Conservation (phyloP, 768 basidiomycete species). For the Boletus subcaerulescens region DNA sequence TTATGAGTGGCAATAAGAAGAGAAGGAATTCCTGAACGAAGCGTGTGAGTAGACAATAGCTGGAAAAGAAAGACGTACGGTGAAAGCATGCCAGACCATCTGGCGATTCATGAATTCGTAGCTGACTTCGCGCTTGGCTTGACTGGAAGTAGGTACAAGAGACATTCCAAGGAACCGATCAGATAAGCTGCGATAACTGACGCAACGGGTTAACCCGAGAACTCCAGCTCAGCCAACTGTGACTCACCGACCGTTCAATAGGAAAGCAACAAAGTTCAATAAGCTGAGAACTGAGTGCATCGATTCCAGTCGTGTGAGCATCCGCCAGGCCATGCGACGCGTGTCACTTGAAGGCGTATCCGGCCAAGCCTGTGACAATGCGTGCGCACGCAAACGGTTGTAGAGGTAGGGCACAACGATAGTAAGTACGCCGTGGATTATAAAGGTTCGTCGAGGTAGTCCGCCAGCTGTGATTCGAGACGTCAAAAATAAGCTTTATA, state of each 20-base stretch:
- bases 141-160: constrained; percentile 66
- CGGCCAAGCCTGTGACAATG: constrained; percentile 85
- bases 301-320: constrained; percentile 65
- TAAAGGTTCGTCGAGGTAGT: constrained; percentile 56
- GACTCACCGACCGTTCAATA: constrained; percentile 82
- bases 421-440: constrained; percentile 70
- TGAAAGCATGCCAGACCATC: constrained; percentile 99
- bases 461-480: constrained; percentile 50
- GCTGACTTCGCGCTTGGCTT: constrained; percentile 80
- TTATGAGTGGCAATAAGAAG: constrained; percentile 86
- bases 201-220: constrained; percentile 1
- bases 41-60: not conserved
- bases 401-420: constrained; percentile 78
- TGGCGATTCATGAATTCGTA: constrained; percentile 99
- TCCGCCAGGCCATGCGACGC: constrained; percentile 70
- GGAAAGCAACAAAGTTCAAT: constrained; percentile 76
- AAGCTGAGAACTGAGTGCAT: constrained; percentile 59
- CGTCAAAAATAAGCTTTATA: not conserved
- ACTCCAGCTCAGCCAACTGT: not conserved
- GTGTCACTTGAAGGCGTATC: constrained; percentile 81
- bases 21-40: constrained; percentile 85
- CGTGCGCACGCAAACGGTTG: constrained; percentile 66
- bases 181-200: constrained; percentile 80
- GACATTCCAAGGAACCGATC: constrained; percentile 76
- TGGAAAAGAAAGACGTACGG: constrained; percentile 49